Evolutionary conservation across 2,329 filamentous ascomycete species (phyloP), one percentile per base, ranked within the genome.

Genomic region (Chalaropsis thielavioides): DNA sequence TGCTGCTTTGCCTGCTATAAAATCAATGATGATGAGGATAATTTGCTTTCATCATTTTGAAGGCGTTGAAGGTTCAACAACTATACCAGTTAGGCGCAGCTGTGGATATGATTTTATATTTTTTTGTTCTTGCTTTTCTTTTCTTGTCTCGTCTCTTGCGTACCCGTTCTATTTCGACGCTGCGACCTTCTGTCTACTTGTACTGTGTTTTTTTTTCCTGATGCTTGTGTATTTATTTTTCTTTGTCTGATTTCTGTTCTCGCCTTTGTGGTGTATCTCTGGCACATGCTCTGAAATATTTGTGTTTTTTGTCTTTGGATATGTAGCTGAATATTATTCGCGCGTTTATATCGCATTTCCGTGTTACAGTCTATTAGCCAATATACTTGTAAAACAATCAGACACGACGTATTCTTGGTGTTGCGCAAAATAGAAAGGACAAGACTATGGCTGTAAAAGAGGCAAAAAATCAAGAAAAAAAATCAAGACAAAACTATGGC

Each of bases 11-110:
- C 54, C 54, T 58, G 54, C 54, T 63, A 66, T 63, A 66, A 66
- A 66, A 66, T 51, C 60, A 66, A 66, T 59, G 64, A 62, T 66
- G 60, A 66, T 66, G 64, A 65, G 63, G 58, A 67, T 61, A 68
- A 61, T 63, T 64, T 64, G 63, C 62, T 65, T 64, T 67, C 61
- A 68, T 67, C 62, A 68, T 64, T 65, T 67, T 62, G 63, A 69
- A 60, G 68, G 69, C 66, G 71, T 69, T 68, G 68, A 73, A 72
- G 72, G 73, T 74, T 74, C 67, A 72, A 70, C 70, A 71, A 71
- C 68, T 74, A 74, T 74, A 74, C 73, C 73, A 74, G 69, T 63
- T 66, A 62, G 64, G 64, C 61, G 51, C 64, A 63, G 64, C 58
- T 59, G 64, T 70, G 71, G 72, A 71, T 72, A 51, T 63, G n/a